Conservation (phyloP, 805 yeast species). For the Saturnispora serradocipensis region DNA sequence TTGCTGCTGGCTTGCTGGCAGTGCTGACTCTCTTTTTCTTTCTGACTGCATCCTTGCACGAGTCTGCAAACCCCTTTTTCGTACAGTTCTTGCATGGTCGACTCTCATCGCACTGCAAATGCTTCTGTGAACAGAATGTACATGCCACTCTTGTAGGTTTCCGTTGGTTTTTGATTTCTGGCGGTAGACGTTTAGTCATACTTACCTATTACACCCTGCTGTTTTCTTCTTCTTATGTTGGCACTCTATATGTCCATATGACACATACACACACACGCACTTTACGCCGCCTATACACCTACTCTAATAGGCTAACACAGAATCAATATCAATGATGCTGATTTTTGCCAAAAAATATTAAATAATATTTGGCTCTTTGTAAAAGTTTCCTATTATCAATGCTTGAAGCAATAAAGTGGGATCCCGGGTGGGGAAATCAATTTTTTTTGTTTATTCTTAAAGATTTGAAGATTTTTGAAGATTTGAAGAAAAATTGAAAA, state of each 20-base stretch:
- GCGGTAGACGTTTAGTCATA: conserved; percentile 54
- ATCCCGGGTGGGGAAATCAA: background rate
- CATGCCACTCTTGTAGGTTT: conserved; percentile 66
- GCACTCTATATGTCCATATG: background rate
- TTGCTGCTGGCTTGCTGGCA: background rate
- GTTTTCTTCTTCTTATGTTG: background rate
- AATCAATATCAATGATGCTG: background rate
- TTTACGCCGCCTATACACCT: background rate
- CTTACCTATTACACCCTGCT: background rate
- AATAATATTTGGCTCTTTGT: background rate
- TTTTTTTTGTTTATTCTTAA: background rate
- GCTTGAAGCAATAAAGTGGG: background rate
- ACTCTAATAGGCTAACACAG: background rate
- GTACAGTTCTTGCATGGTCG: conserved; percentile 68
- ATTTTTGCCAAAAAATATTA: background rate
- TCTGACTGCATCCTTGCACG: conserved; percentile 51
- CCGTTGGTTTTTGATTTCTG: conserved; percentile 42
- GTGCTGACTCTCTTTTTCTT: conserved; percentile 25
- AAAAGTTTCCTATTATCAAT: background rate
- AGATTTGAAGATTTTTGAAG: background rate
- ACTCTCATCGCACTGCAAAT: conserved; percentile 59
- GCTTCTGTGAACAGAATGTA: conserved; percentile 62
- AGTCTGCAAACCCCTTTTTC: conserved; percentile 43
- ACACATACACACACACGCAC: background rate
- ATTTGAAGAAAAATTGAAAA: background rate